Evolutionary conservation across 106 monocot genomes (phyloP).

Genomic region (Acorus calamus): DNA sequence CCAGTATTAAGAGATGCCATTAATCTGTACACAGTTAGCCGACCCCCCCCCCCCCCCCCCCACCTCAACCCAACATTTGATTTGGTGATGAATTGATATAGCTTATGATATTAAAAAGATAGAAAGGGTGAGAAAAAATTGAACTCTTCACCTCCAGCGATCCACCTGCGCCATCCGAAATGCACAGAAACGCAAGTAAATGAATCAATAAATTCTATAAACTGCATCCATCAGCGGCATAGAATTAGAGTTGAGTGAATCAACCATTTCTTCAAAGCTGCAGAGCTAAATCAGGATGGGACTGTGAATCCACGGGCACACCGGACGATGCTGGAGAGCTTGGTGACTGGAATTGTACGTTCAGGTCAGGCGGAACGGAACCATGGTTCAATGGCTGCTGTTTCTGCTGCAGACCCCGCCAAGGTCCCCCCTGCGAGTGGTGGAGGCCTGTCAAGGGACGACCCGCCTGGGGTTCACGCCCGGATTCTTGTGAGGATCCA

Average conservation of each 20-base stretch:
- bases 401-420: conserved; percentile 7
- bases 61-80: neutral
- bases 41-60: neutral
- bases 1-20: conserved; percentile 1
- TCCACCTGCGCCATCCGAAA: no score
- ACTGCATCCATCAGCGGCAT: neutral
- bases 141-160: neutral
- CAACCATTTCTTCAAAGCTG: conserved; percentile 34
- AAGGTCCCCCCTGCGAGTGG: conserved; percentile 9
- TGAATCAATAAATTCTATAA: no score
- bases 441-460: neutral
- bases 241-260: neutral
- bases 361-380: conserved; percentile 40
- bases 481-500: no score
- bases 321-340: conserved; percentile 25
- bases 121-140: neutral
- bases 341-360: conserved; percentile 53
- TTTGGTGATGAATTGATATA: conserved; percentile 4
- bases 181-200: no score
- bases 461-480: neutral
- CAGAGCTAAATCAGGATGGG: conserved; percentile 65
- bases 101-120: no score
- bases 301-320: conserved; percentile 25
- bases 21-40: conserved; percentile 20
- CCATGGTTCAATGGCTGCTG: conserved; percentile 7